phyloP scores from a whole-genome alignment of 164 flowering plant genomes.

The Cinnamomum chago region DNA sequence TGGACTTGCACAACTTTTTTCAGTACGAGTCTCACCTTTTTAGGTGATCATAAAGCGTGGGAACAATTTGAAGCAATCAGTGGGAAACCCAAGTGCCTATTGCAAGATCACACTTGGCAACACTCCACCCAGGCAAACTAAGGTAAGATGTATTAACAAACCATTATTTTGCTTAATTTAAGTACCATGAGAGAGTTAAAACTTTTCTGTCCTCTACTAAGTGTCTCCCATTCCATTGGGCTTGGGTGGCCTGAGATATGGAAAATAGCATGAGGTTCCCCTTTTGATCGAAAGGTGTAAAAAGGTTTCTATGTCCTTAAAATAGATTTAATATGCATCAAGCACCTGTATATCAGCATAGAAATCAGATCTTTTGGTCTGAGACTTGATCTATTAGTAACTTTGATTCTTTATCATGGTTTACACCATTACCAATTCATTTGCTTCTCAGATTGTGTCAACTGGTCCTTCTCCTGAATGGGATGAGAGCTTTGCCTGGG shows the following conservation, averaged over 20 bases:
- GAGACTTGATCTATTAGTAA: neutral
- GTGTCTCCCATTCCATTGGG: too few species aligned
- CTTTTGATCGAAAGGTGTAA: too few species aligned
- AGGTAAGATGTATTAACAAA: slow-evolving; percentile 37
- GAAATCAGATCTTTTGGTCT: neutral
- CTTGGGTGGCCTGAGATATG: neutral
- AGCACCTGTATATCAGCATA: neutral
- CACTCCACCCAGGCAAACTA: slow-evolving; percentile 72
- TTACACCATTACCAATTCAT: neutral
- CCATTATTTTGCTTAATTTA: too few species aligned
- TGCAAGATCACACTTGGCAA: slow-evolving; percentile 94
- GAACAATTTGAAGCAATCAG: slow-evolving; percentile 95
- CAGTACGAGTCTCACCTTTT: too few species aligned
- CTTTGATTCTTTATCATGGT: too few species aligned
- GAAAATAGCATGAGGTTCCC: too few species aligned
- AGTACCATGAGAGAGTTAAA: too few species aligned
- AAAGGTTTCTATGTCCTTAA: too few species aligned
- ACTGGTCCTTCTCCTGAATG: slow-evolving; percentile 96
- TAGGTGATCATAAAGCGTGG: slow-evolving; percentile 90
- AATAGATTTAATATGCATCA: too few species aligned
- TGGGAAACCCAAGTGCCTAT: slow-evolving; percentile 87
- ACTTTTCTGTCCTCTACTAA: too few species aligned
- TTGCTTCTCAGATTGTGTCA: slow-evolving; percentile 57
- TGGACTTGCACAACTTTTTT: too few species aligned
- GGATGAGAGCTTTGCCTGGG: slow-evolving; percentile 93